Evolutionary conservation across 768 basidiomycete genomes (phyloP).

Genomic region (Lactarius hengduanensis): DNA sequence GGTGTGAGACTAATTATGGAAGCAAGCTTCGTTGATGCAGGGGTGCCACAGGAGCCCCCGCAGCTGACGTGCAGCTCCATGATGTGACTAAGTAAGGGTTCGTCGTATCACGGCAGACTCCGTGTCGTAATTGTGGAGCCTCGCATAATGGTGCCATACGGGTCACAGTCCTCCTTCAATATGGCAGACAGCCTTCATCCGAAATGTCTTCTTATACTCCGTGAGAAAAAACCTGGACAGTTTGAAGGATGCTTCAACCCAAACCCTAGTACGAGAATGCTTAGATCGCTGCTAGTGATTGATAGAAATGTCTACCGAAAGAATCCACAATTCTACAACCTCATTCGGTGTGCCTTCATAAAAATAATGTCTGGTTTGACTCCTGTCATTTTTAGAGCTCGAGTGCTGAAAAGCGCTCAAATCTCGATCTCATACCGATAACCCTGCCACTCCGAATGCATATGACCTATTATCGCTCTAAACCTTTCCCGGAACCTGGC

Average conservation of each 20-base stretch:
- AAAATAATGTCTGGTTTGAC: neutral
- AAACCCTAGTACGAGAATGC: neutral
- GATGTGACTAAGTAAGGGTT: too few species aligned
- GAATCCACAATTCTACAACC: too few species aligned
- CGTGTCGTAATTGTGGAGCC: neutral
- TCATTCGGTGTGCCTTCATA: neutral
- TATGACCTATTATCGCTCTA: neutral
- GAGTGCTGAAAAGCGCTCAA: neutral
- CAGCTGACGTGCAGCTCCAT: too few species aligned
- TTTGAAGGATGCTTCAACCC: neutral
- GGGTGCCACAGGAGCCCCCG: neutral
- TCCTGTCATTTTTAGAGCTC: neutral
- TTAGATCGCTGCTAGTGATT: too few species aligned
- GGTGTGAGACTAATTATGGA: neutral
- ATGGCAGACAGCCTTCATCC: too few species aligned
- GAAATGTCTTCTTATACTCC: neutral
- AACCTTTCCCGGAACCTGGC: neutral
- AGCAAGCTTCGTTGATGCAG: neutral
- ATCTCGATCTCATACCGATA: neutral
- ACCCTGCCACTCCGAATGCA: neutral
- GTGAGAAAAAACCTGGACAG: neutral
- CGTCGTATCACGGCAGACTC: neutral
- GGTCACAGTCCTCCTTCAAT: neutral
- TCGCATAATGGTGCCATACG: neutral
- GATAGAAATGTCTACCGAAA: too few species aligned